Evolutionary conservation across 352 stramenopile genomes (phyloP).

Genomic region (Globisporangium apiculatum): DNA sequence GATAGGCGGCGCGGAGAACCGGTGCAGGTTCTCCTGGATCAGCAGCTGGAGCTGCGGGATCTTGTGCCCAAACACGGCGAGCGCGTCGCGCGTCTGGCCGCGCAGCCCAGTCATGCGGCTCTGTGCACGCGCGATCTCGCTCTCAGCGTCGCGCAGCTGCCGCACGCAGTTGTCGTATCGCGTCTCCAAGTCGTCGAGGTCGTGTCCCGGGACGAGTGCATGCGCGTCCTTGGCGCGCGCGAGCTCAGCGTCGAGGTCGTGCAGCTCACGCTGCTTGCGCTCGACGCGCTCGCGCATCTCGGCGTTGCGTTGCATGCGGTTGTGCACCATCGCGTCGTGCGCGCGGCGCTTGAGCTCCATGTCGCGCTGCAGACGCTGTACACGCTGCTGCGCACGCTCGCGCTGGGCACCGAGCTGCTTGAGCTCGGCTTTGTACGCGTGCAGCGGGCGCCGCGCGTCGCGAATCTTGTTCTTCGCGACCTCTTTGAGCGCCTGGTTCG

Average conservation of each 20-base stretch:
- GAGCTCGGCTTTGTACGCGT: conserved; percentile 58
- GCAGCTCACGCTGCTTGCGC: conserved; percentile 36
- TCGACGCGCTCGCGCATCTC: conserved; percentile 52
- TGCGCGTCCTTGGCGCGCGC: conserved; percentile 22
- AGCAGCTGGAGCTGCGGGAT: conserved; percentile 69
- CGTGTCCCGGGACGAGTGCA: conserved; percentile 17
- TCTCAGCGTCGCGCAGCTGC: conserved; percentile 50
- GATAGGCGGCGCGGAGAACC: conserved; percentile 60
- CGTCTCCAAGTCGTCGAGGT: conserved; percentile 52
- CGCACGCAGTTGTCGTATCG: conserved; percentile 47
- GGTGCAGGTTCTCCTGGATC: conserved; percentile 62
- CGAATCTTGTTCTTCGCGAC: conserved; percentile 53
- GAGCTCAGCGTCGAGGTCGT: conserved; percentile 30
- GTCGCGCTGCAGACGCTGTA: conserved; percentile 40
- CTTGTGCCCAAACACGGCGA: conserved; percentile 58
- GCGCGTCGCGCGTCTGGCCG: conserved; percentile 47
- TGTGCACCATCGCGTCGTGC: conserved; percentile 52
- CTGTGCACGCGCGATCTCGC: conserved; percentile 36
- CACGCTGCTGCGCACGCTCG: conserved; percentile 39
- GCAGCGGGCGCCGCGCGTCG: conserved; percentile 52
- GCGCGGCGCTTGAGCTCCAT: conserved; percentile 43
- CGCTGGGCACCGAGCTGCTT: conserved; percentile 51
- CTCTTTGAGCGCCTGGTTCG: conserved; percentile 40
- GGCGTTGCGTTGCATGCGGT: conserved; percentile 48
- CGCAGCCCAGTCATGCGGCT: conserved; percentile 37